Base-by-base conservation (phyloP, 164 flowering plant genomes). In the Brasenia schreberi region DNA sequence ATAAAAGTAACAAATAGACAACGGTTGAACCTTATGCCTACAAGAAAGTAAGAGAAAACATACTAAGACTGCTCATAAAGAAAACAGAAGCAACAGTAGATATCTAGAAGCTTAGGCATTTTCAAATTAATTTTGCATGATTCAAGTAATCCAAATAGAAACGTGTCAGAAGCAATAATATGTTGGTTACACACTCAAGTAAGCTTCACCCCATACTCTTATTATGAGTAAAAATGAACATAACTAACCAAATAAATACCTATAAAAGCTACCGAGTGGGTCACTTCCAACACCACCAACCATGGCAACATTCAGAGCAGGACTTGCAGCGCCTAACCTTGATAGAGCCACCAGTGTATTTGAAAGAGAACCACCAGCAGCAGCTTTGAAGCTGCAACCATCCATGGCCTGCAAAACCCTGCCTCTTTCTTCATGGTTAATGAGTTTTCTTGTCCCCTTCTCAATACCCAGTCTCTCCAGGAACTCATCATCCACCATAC, bases 351-450 rank as follows among this genome's bases (percentile, higher is more conserved):
- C 98, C 23, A 93, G 79, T 42, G 81, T 86, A 62, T 93, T 93
- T 7, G 98, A 93, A 60, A 93, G 92, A 71, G 98, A 93, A 9
- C 98, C 98, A 27, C 97, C 98, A 68, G 97, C 98, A 63, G 98
- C 98, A 44, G 98, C 98, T 82, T 93, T 93, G 70, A 88, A 93
- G 80, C 87, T 90, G 80, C 96, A 87, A 43, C 98, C 97, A 74
- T 93, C 98, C 97, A 93, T 86, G 17, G 98, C 98, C 66, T 76
- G 83, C 80, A 93, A 83, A 64, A 93, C 87, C 74, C 79, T 78
- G 66, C 98, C 98, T 68, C 98, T 82, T 74, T 90, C 98, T 76
- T 90, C 96, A 70, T 89, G 98, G 74, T 87, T 84, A 69, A 93
- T 85, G 63, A 90, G 69, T 72, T 90, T 90, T 80, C 97, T 85